Conservation (phyloP, 2,329 filamentous ascomycete genomes). For the Niveomyces coronatus region DNA sequence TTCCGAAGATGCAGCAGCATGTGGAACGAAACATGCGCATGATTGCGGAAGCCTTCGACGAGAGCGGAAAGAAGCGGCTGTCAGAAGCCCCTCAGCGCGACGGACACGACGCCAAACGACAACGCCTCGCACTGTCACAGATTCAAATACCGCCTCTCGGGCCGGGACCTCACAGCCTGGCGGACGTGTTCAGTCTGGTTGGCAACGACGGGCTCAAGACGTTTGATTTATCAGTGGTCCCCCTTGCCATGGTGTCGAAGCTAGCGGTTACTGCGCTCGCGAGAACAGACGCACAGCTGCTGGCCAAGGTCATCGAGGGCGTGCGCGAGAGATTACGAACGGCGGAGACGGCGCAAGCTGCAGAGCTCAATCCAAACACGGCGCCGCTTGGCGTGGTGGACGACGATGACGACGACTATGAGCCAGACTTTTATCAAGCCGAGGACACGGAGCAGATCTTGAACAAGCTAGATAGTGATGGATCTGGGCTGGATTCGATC, state of each 20-base stretch:
- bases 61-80: constrained; percentile 66
- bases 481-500: constrained; percentile 33
- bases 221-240: constrained; percentile 77
- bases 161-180: constrained; percentile 65
- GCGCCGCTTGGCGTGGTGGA: constrained; percentile 54
- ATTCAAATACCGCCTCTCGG: constrained; percentile 59
- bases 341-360: constrained; percentile 34
- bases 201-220: constrained; percentile 58
- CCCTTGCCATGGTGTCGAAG: constrained; percentile 62
- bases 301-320: constrained; percentile 63
- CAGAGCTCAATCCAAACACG: constrained; percentile 45
- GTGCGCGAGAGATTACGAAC: constrained; percentile 40
- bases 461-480: constrained; percentile 63
- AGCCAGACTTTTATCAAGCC: constrained; percentile 71
- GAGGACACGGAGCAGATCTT: constrained; percentile 70
- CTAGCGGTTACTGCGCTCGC: constrained; percentile 73
- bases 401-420: constrained; percentile 81
- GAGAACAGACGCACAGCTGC: constrained; percentile 55
- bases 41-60: constrained; percentile 69
- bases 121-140: constrained; percentile 44
- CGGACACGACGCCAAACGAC: constrained; percentile 73
- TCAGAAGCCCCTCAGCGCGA: constrained; percentile 61
- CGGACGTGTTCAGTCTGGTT: constrained; percentile 80
- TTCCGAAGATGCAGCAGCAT: constrained; percentile 74
- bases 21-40: constrained; percentile 73